These are phyloP conservation scores for Geotrichum australiense DNA, from an alignment of 1,139 yeast species.

Conservation along the genomic window DNA sequence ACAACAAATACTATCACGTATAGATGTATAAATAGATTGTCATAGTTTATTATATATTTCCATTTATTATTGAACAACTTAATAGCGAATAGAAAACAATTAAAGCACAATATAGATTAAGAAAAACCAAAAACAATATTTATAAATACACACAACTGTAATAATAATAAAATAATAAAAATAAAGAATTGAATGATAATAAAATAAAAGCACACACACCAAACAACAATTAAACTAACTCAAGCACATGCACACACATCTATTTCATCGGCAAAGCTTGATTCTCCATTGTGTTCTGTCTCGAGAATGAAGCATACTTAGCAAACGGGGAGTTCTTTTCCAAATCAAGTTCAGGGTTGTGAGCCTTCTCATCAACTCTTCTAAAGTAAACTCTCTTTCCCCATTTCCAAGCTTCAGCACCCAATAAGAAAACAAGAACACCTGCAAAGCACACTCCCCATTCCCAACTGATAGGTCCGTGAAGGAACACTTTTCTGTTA, in stretches of 20 bases:
- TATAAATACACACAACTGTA: neutral
- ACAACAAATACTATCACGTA: no score
- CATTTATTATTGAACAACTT: no score
- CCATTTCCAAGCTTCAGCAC: conserved; percentile 64
- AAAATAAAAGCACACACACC: no score
- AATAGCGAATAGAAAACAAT: neutral
- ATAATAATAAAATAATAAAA: neutral
- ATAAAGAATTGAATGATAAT: neutral
- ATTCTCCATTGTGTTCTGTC: conserved; percentile 36
- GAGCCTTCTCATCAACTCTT: conserved; percentile 31
- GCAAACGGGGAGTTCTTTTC: conserved; percentile 60
- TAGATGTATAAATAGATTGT: no score
- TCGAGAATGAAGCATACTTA: conserved; percentile 53
- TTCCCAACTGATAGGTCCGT: conserved; percentile 67
- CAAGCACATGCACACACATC: neutral
- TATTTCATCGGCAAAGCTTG: conserved; percentile 5
- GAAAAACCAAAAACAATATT: neutral
- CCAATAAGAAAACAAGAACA: conserved; percentile 50
- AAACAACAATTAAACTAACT: no score
- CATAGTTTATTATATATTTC: no score
- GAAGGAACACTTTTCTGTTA: conserved; percentile 69
- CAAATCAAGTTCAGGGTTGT: conserved; percentile 58
- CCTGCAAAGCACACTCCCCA: conserved; percentile 77
- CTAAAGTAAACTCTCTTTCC: conserved; percentile 53
- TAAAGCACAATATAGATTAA: neutral